Conservation (phyloP, 2,329 filamentous ascomycete genomes). For the Acrocalymma vagum region DNA sequence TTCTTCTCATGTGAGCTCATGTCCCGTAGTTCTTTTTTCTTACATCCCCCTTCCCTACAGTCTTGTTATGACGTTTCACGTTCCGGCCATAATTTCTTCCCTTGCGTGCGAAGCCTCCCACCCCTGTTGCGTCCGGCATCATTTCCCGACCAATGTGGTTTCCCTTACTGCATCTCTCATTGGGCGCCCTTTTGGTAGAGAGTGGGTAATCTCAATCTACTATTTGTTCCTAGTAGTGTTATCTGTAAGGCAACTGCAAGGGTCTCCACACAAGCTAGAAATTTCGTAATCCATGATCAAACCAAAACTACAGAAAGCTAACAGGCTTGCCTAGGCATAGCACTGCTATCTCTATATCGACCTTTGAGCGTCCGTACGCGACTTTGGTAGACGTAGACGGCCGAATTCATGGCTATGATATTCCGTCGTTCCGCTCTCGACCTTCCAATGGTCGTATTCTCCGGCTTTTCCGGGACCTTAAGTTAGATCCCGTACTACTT, state of each 20-base stretch:
- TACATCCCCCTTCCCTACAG: not conserved
- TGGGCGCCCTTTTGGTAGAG: no score
- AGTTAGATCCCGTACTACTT: constrained; percentile 23
- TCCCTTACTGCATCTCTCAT: no score
- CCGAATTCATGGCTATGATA: constrained; percentile 30
- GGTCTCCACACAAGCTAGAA: no score
- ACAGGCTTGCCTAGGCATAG: constrained; percentile 36
- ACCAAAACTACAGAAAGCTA: constrained; percentile 8
- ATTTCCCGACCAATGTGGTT: no score
- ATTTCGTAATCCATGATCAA: constrained; percentile 4
- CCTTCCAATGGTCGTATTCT: constrained; percentile 20
- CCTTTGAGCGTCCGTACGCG: constrained; percentile 40
- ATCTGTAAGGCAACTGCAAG: no score
- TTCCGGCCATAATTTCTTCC: no score
- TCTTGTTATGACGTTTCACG: no score
- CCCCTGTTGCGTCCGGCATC: no score
- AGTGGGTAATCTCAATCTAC: no score
- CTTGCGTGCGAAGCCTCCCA: no score
- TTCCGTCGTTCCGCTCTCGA: constrained; percentile 19
- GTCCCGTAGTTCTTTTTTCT: not conserved
- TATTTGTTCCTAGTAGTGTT: no score
- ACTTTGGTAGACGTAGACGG: constrained; percentile 27
- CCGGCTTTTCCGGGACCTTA: constrained; percentile 28
- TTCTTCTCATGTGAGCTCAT: constrained; percentile 39
- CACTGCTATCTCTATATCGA: constrained; percentile 38